Percentiles rank a stretch among this genome's conserved stretches.
phyloP scores from a whole-genome alignment of 257 asterid species.

The Vinca minor region DNA sequence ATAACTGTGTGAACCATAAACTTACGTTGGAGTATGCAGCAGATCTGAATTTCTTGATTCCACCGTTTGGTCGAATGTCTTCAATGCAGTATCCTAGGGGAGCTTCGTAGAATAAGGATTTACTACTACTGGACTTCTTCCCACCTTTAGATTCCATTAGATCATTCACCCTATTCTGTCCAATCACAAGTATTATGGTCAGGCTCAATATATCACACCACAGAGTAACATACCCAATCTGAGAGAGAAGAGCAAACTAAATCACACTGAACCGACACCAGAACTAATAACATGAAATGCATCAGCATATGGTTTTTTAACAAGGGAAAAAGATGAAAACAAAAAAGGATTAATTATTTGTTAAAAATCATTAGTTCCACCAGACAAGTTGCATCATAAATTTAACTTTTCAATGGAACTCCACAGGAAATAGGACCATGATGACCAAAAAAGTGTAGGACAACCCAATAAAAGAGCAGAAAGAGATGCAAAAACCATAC shows the following conservation, averaged over 20 bases:
- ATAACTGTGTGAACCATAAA: slow-evolving; percentile 1
- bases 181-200: background rate
- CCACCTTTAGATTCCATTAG: slow-evolving; percentile 94
- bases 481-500: background rate
- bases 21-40: slow-evolving; percentile 97
- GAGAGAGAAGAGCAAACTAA: no score
- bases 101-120: slow-evolving; percentile 69
- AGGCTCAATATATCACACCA: background rate
- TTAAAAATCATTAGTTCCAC: background rate
- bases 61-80: slow-evolving; percentile 92
- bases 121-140: slow-evolving; percentile 76
- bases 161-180: slow-evolving; percentile 44
- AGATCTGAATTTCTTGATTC: slow-evolving; percentile 88
- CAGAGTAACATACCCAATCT: background rate
- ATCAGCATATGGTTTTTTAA: background rate
- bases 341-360: background rate
- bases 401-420: background rate
- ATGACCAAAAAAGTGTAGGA: background rate
- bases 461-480: background rate
- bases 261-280: background rate
- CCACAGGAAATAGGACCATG: background rate
- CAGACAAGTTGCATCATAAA: no score
- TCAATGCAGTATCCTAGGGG: slow-evolving; percentile 92
- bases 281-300: background rate
- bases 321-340: background rate